Conservation (phyloP, 2,329 filamentous ascomycete species). For the Lasiodiplodia hormozganensis region DNA sequence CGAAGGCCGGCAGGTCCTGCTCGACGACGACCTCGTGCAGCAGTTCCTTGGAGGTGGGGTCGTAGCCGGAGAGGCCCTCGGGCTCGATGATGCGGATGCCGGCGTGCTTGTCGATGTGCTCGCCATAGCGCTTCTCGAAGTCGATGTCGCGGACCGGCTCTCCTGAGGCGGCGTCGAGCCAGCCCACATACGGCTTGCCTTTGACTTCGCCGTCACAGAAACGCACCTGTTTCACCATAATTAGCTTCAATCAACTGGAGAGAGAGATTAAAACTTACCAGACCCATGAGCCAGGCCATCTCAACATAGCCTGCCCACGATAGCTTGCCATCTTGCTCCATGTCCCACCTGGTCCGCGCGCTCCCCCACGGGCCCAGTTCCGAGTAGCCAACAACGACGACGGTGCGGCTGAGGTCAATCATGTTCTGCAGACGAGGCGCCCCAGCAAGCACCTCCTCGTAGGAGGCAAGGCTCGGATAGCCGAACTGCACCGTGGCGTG, state of each 20-base stretch:
- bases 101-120: constrained; percentile 42
- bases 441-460: constrained; percentile 33
- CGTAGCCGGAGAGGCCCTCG: constrained; percentile 33
- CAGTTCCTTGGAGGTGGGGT: constrained; percentile 38
- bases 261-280: constrained; percentile 62
- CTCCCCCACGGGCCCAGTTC: constrained; percentile 77
- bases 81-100: constrained; percentile 46
- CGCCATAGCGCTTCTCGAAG: constrained; percentile 40
- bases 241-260: no score
- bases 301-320: constrained; percentile 87
- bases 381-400: constrained; percentile 51
- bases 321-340: constrained; percentile 86
- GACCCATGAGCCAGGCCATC: constrained; percentile 94
- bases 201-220: constrained; percentile 86
- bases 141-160: constrained; percentile 41
- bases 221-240: constrained; percentile 42
- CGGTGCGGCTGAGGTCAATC: constrained; percentile 44
- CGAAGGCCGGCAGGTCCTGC: constrained; percentile 45
- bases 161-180: constrained; percentile 43
- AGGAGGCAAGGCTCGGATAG: constrained; percentile 24
- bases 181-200: constrained; percentile 45
- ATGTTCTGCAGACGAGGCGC: constrained; percentile 42
- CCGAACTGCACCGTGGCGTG: constrained; percentile 25
- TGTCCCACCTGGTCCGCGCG: constrained; percentile 87
- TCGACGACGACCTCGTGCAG: constrained; percentile 46